Percentiles rank a stretch among this genome's conserved stretches.
phyloP scores from a whole-genome alignment of 306 rosid species.

The Gastrolobium bilobum region DNA sequence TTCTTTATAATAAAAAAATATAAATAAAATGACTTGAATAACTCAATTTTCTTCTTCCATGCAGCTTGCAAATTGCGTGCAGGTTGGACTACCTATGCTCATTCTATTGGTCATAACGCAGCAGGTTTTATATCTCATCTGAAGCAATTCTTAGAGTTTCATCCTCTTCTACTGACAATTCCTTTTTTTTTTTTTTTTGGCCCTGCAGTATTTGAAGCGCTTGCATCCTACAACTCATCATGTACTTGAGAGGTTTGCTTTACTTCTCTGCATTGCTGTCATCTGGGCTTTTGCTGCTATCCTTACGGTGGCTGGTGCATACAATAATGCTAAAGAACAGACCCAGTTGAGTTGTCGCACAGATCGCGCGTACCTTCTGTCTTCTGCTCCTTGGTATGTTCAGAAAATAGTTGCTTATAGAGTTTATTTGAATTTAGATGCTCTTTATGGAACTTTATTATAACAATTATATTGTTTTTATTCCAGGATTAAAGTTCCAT shows the following conservation, averaged over 20 bases:
- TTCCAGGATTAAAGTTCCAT: slow-evolving; percentile 83
- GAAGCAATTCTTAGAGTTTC: slow-evolving; percentile 5
- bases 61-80: slow-evolving; percentile 89
- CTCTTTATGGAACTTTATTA: slow-evolving; percentile 1
- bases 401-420: not conserved
- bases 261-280: slow-evolving; percentile 74
- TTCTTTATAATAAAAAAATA: not conserved
- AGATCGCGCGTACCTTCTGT: slow-evolving; percentile 74
- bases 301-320: slow-evolving; percentile 89
- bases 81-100: slow-evolving; percentile 89
- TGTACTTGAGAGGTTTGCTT: slow-evolving; percentile 73
- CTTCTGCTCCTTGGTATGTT: slow-evolving; percentile 86
- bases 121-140: slow-evolving; percentile 64
- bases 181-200: not conserved
- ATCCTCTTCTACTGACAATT: not conserved
- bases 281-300: slow-evolving; percentile 90
- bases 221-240: slow-evolving; percentile 49
- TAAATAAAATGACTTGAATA: slow-evolving; percentile 22
- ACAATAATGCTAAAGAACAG: slow-evolving; percentile 59
- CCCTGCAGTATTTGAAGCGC: slow-evolving; percentile 68
- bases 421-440: not conserved
- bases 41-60: slow-evolving; percentile 42
- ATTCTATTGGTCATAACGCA: slow-evolving; percentile 76
- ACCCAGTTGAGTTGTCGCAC: slow-evolving; percentile 82
- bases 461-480: slow-evolving; percentile 12